A percentile compares a stretch with the other conserved stretches of the same genome.
These are phyloP conservation scores for Colletotrichum australisinense DNA, from an alignment of 2,329 filamentous ascomycete genomes.

Conservation along the genomic window DNA sequence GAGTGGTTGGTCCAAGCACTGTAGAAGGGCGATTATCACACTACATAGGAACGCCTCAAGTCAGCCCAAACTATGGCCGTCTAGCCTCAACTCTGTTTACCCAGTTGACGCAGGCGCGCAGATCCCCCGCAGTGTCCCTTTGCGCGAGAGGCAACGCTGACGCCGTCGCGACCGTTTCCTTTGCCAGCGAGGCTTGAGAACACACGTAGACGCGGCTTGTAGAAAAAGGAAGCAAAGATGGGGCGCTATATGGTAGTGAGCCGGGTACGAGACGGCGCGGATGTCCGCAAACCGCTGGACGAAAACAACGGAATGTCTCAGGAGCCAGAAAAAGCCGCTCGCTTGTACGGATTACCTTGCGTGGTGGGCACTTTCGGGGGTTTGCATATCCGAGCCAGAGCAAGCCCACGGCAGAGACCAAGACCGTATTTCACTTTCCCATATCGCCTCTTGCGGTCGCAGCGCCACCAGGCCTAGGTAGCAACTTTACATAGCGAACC, in stretches of 20 bases:
- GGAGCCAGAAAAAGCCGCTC: not conserved
- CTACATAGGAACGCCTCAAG: conserved; percentile 9
- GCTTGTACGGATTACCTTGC: not conserved
- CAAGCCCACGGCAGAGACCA: not conserved
- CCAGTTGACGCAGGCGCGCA: conserved; percentile 10
- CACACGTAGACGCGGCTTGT: not conserved
- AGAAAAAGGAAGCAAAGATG: not conserved
- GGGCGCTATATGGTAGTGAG: not conserved
- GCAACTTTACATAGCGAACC: not conserved
- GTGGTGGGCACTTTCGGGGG: not conserved
- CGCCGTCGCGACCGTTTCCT: conserved; percentile 1
- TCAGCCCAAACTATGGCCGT: conserved; percentile 17
- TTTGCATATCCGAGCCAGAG: not conserved
- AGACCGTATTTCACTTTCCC: conserved; percentile 23
- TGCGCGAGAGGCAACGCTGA: not conserved
- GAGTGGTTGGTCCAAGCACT: conserved; percentile 5
- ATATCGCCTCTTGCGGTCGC: not conserved
- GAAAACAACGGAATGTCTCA: conserved; percentile 10
- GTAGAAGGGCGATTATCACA: conserved; percentile 19
- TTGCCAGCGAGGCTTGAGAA: not conserved
- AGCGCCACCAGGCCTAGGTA: not conserved
- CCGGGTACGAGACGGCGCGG: not conserved
- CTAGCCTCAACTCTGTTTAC: conserved; percentile 32
- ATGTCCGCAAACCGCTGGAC: not conserved
- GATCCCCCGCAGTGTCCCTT: conserved; percentile 29